Percentiles rank a stretch among this genome's conserved stretches.
phyloP scores from a whole-genome alignment of 352 stramenopile species.

The Pythium coloratum region DNA sequence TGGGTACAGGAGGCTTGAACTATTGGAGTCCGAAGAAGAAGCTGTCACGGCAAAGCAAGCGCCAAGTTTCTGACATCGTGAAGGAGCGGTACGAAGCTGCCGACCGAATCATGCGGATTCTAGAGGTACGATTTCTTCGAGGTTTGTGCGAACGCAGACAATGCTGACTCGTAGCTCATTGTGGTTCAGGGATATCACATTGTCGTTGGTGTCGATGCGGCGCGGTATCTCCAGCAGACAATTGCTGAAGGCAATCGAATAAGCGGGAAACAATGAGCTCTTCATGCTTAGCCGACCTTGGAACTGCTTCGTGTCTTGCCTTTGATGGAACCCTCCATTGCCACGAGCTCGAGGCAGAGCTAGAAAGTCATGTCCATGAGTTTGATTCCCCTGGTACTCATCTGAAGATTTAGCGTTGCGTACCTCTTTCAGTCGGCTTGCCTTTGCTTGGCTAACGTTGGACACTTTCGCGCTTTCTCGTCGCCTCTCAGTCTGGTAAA shows the following conservation, averaged over 20 bases:
- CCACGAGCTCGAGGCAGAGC: slow-evolving; percentile 27
- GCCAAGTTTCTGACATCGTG: slow-evolving; percentile 38
- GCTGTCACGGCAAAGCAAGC: slow-evolving; percentile 37
- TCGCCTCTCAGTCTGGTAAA: neutral
- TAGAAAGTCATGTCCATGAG: neutral
- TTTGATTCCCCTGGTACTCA: neutral
- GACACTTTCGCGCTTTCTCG: neutral
- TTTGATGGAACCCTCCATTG: slow-evolving; percentile 27
- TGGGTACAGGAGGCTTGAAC: slow-evolving; percentile 25
- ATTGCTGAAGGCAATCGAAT: slow-evolving; percentile 15
- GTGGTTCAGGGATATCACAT: slow-evolving; percentile 24
- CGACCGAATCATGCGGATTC: slow-evolving; percentile 76
- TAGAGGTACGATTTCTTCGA: slow-evolving; percentile 41
- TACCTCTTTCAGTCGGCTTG: slow-evolving; percentile 26
- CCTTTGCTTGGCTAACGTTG: slow-evolving; percentile 4
- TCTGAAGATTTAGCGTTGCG: neutral
- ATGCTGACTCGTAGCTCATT: neutral
- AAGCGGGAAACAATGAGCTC: neutral
- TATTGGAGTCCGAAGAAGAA: slow-evolving; percentile 25
- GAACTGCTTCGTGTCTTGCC: neutral
- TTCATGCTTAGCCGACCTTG: neutral
- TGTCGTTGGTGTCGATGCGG: slow-evolving; percentile 24
- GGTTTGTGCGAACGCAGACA: too few species aligned
- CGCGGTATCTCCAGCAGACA: slow-evolving; percentile 24
- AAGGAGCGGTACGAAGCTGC: slow-evolving; percentile 66